Percentiles rank a stretch among this genome's conserved stretches.
These are phyloP conservation scores for Xylariaceae sp. DNA, from an alignment of 2,329 filamentous ascomycete genomes.

Conservation along the genomic window DNA sequence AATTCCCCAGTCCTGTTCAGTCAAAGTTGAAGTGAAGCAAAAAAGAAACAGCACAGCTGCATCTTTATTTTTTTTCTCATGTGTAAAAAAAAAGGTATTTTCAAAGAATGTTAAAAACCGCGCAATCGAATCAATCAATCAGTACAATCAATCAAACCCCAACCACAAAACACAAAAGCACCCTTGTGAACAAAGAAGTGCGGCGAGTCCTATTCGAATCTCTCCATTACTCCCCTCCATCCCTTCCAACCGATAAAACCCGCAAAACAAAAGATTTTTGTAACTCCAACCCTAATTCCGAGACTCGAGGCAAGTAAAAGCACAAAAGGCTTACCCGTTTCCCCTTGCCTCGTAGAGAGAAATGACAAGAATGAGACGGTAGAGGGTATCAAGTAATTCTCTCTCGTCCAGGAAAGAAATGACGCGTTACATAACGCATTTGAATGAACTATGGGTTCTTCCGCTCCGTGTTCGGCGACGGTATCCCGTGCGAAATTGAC, in stretches of 20 bases:
- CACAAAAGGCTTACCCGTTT: neutral
- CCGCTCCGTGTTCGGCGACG: conserved; percentile 3
- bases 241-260: too few species aligned
- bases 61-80: too few species aligned
- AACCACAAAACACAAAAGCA: too few species aligned
- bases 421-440: neutral
- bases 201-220: neutral
- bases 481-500: conserved; percentile 5
- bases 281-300: neutral
- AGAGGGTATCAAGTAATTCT: conserved; percentile 18
- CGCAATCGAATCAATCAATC: too few species aligned
- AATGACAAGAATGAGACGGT: conserved; percentile 9
- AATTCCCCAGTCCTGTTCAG: too few species aligned
- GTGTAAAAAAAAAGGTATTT: too few species aligned
- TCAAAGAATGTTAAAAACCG: too few species aligned
- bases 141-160: too few species aligned
- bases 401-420: conserved; percentile 7
- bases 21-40: too few species aligned
- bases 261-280: too few species aligned
- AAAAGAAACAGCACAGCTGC: too few species aligned
- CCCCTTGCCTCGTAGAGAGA: conserved; percentile 3
- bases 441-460: neutral
- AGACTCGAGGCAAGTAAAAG: conserved; percentile 1
- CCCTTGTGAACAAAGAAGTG: too few species aligned
- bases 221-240: neutral